Base-by-base conservation (phyloP, 2,329 filamentous ascomycete species). In the Pestalotiopsis sp. region DNA sequence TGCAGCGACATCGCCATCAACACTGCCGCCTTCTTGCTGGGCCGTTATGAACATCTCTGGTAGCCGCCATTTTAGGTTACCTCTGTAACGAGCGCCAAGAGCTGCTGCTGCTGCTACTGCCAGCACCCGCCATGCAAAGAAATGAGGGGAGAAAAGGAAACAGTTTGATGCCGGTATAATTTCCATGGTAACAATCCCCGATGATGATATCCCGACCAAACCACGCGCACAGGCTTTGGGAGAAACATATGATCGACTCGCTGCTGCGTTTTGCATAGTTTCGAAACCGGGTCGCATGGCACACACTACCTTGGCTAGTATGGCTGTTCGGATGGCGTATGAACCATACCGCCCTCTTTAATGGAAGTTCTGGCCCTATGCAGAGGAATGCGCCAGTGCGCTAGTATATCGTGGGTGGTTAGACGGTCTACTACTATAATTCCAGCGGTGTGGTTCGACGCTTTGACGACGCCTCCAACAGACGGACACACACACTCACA, bases 361-460 rank as follows among this genome's bases (percentile, higher is more conserved):
- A 36, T 20, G n/a, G 45, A 20, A 52, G 45, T 52, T 52, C 45
- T 52, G 45, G 45, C 45, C 45, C 45, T 36, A n/a, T 25, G 27
- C 27, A 27, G 3, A 9, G 59, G 31, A 38, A 39, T 39, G 59
- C 36, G 59, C 31, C 59, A 39, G 27, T 61, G 59, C 59, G 31
- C 59, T 61, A 61, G 27, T 36, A 38, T 25, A 36, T 39, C n/a
- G 20, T 36, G 17, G 36, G 14, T 13, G 31, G 36, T 17, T 39
- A 39, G 45, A n/a, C 20, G 45, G 45, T n/a, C 45, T 52, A n/a
- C 17, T 31, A 31, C 27, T 31, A 9, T 31, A 31, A 61, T 36
- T 41, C 59, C 59, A 36, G 59, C 59, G 59, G 59, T 61, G 59
- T 61, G 59, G 59, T 61, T 61, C 59, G 38, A 41, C 59, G 59